Evolutionary conservation across 2,329 filamentous ascomycete genomes (phyloP).

Genomic region (Venturia pyrina): DNA sequence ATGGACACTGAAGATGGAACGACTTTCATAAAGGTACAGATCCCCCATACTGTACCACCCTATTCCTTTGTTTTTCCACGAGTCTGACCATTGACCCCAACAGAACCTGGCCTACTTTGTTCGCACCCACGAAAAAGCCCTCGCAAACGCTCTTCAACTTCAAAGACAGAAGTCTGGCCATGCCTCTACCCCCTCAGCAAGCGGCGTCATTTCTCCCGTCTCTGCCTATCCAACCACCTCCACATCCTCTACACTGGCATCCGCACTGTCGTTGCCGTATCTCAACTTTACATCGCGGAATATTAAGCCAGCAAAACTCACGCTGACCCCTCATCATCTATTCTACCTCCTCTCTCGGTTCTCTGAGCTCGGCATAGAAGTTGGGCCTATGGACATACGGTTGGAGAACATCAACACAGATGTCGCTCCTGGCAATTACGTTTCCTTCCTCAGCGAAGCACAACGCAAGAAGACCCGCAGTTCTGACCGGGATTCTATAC

Average conservation of each 20-base stretch:
- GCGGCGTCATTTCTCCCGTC: constrained; percentile 34
- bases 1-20: constrained; percentile 89
- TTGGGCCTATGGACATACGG: constrained; percentile 92
- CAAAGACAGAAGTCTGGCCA: constrained; percentile 51
- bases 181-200: constrained; percentile 43
- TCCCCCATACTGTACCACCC: constrained; percentile 2
- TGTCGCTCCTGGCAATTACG: constrained; percentile 79
- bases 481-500: constrained; percentile 82
- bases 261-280: constrained; percentile 77
- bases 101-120: constrained; percentile 94
- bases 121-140: constrained; percentile 90
- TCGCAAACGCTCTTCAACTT: constrained; percentile 89
- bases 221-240: constrained; percentile 51
- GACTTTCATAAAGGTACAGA: constrained; percentile 66
- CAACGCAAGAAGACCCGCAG: constrained; percentile 69
- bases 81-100: neutral
- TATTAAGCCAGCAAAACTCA: constrained; percentile 82
- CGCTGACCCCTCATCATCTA: constrained; percentile 88
- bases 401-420: constrained; percentile 90
- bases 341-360: constrained; percentile 95
- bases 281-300: constrained; percentile 76
- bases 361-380: constrained; percentile 80
- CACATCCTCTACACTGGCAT: constrained; percentile 62
- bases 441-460: constrained; percentile 82
- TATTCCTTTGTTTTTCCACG: neutral